These are phyloP conservation scores for Phalaenopsis equestris DNA, from an alignment of 106 monocot genomes.

Conservation along the genomic window DNA sequence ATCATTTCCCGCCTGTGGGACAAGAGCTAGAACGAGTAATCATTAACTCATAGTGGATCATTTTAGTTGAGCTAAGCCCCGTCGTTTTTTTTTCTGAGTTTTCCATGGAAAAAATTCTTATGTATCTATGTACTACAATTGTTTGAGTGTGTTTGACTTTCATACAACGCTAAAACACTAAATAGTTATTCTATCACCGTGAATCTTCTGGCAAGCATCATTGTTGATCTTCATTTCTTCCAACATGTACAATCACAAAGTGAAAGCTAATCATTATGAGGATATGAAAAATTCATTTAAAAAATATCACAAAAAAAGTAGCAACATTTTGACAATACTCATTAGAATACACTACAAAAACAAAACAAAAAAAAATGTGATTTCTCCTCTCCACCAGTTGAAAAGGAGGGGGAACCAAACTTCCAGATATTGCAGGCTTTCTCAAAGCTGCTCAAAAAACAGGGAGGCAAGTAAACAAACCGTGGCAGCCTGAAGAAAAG, in stretches of 20 bases:
- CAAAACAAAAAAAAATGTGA: background rate
- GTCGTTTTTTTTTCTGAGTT: too few species aligned
- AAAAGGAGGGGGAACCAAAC: background rate
- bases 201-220: too few species aligned
- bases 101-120: too few species aligned
- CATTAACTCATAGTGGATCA: too few species aligned
- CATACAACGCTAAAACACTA: too few species aligned
- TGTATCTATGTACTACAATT: too few species aligned
- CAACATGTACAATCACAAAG: background rate
- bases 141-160: too few species aligned
- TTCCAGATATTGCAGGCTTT: background rate
- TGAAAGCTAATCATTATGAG: background rate
- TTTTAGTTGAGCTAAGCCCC: too few species aligned
- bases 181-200: too few species aligned
- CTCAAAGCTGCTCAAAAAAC: background rate
- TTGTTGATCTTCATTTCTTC: background rate
- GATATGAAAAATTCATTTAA: background rate
- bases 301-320: background rate
- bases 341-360: background rate
- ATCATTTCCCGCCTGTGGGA: too few species aligned
- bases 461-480: background rate
- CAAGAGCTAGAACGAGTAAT: too few species aligned
- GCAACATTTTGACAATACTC: background rate
- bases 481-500: background rate
- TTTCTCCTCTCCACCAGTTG: background rate